Conservation (phyloP, 2,329 filamentous ascomycete species). For the Pseudopyricularia javanii region DNA sequence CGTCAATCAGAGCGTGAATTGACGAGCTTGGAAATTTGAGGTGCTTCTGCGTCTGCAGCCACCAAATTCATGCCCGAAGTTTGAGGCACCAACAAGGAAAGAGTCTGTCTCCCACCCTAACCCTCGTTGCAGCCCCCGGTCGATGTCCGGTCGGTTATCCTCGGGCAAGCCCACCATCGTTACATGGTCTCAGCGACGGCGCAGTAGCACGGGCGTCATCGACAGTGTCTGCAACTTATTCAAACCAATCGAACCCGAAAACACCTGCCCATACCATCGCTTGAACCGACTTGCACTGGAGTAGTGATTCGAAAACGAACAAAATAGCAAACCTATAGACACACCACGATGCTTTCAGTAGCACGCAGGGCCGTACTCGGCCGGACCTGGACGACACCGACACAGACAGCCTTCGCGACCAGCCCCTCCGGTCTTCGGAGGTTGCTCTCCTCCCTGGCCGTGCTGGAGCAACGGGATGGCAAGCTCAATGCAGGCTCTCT, state of each 20-base stretch:
- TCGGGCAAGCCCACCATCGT: not conserved
- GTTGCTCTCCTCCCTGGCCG: conserved; percentile 74
- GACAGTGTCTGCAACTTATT: not conserved
- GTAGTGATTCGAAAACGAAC: not conserved
- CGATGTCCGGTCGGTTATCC: not conserved
- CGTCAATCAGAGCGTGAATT: not conserved
- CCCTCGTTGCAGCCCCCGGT: not conserved
- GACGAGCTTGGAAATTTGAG: not conserved
- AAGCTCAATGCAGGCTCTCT: conserved; percentile 74
- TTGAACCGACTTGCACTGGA: not conserved
- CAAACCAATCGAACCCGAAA: not conserved
- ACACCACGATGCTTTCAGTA: conserved; percentile 2
- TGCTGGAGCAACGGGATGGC: conserved; percentile 87
- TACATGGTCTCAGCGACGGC: not conserved
- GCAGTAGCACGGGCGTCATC: not conserved
- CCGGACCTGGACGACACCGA: not conserved
- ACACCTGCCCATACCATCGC: not conserved
- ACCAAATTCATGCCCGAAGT: not conserved
- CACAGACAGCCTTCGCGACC: not conserved
- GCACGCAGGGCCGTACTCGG: conserved; percentile 1
- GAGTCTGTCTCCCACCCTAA: not conserved
- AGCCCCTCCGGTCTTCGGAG: conserved; percentile 44
- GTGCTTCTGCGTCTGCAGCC: not conserved
- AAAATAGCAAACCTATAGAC: not conserved
- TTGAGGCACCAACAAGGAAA: not conserved